Evolutionary conservation across 2,329 filamentous ascomycete species (phyloP), one percentile per base, ranked within the genome.

Genomic region (Microcera coccophila): DNA sequence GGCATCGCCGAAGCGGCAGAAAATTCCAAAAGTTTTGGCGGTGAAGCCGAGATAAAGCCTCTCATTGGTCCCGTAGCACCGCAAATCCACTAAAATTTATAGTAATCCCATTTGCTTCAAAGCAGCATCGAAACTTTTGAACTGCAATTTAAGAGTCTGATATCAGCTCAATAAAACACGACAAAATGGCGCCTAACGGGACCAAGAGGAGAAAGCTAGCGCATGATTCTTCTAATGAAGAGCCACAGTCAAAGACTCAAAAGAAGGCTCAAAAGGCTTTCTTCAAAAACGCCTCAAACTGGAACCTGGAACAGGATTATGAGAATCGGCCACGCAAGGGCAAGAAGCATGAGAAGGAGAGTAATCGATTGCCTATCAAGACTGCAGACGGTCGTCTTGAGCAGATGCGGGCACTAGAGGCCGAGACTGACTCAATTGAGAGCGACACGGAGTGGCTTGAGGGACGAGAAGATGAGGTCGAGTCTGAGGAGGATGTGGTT

Each of bases 231-330:
- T 67, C 69, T 2, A 71, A 75, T 33, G 73, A 73, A 34, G 72
- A 75, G 35, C 58, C 60, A 11, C 60, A 53, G 50, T 62, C 50
- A 28, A 60, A 53, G 21, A 45, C 59, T 5, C 63, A 61, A 3
- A 65, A 60, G 46, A 72, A 68, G 41, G 65, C 72, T n/a, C 75
- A 79, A 44, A 78, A 78, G 53, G 76, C 78, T 41, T 90, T 90
- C 64, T 78, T 87, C 69, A 79, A 80, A 57, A 84, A 80, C 58
- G 88, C 86, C 5, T 76, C 87, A 45, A 84, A 82, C 66, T 97
- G 91, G 90, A 82, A 95, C 60, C 76, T 95, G 37, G 93, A 95
- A 70, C 86, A 95, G 62, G 85, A 88, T 64, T 97, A 96, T 72
- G 90, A 95, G 66, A 79, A 79, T 48, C 81, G 82, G 54, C 82